These are phyloP conservation scores for Paramecium tetraurelia DNA, from an alignment of 73 alveolate genomes.

Conservation along the genomic window DNA sequence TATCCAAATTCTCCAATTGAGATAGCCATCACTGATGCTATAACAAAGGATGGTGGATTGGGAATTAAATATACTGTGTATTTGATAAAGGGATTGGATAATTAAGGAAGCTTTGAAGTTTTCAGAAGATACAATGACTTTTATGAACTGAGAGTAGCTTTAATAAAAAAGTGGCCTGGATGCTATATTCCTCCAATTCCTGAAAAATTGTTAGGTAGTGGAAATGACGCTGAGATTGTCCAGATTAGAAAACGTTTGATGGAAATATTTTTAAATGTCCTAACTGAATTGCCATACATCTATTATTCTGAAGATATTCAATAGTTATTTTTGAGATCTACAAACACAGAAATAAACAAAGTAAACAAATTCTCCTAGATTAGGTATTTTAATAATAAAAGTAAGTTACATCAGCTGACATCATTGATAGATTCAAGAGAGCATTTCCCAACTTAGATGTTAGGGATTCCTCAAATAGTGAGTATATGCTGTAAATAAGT, in stretches of 20 bases:
- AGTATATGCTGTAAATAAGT: background rate
- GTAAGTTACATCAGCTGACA: background rate
- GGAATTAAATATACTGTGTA: background rate
- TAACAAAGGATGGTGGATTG: background rate
- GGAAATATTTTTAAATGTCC: background rate
- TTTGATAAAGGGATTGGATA: background rate
- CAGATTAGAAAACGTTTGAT: background rate
- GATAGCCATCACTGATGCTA: background rate
- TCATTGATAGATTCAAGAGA: background rate
- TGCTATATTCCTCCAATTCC: conserved; percentile 94
- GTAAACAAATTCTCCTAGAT: background rate
- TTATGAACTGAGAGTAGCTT: conserved; percentile 76
- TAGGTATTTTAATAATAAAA: background rate
- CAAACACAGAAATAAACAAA: background rate
- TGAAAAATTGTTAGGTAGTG: conserved; percentile 24
- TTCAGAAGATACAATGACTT: conserved; percentile 89
- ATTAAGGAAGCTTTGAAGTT: conserved; percentile 57
- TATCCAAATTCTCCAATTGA: background rate
- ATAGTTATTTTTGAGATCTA: conserved; percentile 4
- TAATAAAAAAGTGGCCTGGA: conserved; percentile 89
- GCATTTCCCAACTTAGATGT: conserved; percentile 24
- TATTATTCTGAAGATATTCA: conserved; percentile 16
- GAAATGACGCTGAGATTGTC: conserved; percentile 12
- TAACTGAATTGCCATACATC: conserved; percentile 8
- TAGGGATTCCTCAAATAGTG: background rate